Conservation (phyloP, 208 protist species). For the Acanthamoeba royreba region DNA sequence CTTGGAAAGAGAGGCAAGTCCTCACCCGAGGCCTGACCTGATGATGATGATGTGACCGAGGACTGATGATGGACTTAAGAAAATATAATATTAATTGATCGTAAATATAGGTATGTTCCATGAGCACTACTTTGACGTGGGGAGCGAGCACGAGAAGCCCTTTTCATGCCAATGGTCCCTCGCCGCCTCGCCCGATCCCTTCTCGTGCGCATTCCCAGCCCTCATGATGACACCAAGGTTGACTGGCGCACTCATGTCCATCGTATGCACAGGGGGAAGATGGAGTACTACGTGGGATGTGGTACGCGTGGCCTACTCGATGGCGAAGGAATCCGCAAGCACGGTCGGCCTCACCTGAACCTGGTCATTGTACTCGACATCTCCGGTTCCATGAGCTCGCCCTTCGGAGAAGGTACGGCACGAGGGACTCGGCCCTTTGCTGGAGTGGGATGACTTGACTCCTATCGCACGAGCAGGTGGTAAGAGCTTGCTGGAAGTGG, state of each 20-base stretch:
- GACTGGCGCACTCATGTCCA: not conserved
- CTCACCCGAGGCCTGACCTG: no score
- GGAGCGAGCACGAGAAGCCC: not conserved
- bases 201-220: not conserved
- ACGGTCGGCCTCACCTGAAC: not conserved
- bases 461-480: not conserved
- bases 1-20: no score
- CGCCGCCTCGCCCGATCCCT: not conserved
- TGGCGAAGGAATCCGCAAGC: not conserved
- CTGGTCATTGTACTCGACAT: not conserved
- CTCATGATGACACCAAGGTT: not conserved
- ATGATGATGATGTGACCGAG: no score
- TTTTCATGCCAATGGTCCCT: not conserved
- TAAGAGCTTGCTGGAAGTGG: not conserved
- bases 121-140: not conserved
- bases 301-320: not conserved
- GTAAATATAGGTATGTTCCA: not conserved
- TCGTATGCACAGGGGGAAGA: not conserved
- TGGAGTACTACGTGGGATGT: not conserved
- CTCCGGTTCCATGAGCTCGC: not conserved
- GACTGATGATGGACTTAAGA: not conserved
- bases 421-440: not conserved
- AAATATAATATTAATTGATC: not conserved
- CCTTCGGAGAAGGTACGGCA: not conserved
- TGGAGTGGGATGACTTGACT: not conserved